Evolutionary conservation across 2,329 filamentous ascomycete genomes (phyloP).

Genomic region (Tolypocladium paradoxum): DNA sequence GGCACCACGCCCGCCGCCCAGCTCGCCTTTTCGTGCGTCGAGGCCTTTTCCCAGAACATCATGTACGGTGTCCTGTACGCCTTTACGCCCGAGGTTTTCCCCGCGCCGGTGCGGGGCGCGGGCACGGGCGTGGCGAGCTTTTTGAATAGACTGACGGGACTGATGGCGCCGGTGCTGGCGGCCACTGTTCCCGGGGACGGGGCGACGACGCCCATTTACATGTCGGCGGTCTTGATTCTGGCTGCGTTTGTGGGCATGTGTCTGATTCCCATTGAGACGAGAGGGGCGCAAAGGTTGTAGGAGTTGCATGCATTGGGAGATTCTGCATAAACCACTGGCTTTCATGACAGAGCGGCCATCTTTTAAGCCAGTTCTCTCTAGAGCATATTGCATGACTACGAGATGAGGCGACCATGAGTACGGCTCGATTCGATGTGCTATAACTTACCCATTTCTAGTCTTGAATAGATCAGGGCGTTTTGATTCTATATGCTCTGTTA

Average conservation of each 20-base stretch:
- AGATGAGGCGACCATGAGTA: not conserved
- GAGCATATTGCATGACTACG: too few relatives aligned
- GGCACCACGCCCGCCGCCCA: conserved; percentile 46
- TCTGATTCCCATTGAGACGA: conserved; percentile 52
- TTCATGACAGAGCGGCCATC: not conserved
- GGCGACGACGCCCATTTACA: conserved; percentile 44
- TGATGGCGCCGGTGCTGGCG: conserved; percentile 59
- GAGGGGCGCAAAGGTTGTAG: conserved; percentile 45
- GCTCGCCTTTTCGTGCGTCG: conserved; percentile 55
- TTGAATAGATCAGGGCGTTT: not conserved
- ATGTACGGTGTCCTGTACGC: conserved; percentile 71
- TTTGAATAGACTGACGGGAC: conserved; percentile 55
- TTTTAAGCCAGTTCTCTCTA: not conserved
- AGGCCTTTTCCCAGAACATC: conserved; percentile 64
- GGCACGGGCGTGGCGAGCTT: conserved; percentile 64
- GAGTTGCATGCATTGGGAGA: not conserved
- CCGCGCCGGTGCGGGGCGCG: conserved; percentile 59
- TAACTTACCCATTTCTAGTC: not conserved
- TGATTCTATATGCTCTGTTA: not conserved
- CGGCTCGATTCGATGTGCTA: too few relatives aligned
- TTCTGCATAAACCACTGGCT: too few relatives aligned
- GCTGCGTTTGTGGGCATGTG: conserved; percentile 49
- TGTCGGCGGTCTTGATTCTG: conserved; percentile 45
- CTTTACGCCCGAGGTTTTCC: conserved; percentile 69
- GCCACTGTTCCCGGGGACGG: conserved; percentile 48